A percentile compares a stretch with the other conserved stretches of the same genome.
Conservation (phyloP, 208 protist genomes). For the Leishmania lainsoni region DNA sequence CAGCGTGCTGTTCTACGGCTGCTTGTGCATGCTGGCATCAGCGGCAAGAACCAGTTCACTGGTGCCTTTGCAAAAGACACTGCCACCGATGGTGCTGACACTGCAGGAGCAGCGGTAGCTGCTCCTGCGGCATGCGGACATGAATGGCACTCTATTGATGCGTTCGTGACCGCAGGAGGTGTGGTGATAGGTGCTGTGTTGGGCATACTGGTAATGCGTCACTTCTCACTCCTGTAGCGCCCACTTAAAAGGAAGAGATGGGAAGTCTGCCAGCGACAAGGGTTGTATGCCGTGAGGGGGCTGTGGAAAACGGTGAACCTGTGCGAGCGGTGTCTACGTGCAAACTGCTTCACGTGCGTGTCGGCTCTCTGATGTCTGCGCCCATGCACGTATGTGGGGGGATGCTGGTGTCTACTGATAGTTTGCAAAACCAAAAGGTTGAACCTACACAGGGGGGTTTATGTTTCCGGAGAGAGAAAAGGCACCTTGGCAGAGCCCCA, state of each 20-base stretch:
- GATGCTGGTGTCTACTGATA: not conserved
- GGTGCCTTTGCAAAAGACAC: slow-evolving; percentile 1
- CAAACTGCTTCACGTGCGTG: not conserved
- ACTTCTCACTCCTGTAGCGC: slow-evolving; percentile 12
- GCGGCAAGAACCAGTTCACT: slow-evolving; percentile 3
- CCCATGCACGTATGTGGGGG: not conserved
- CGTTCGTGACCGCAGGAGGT: slow-evolving; percentile 14
- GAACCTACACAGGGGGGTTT: not conserved
- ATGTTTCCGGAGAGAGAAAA: not conserved
- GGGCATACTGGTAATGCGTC: slow-evolving; percentile 20
- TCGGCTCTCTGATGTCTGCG: not conserved
- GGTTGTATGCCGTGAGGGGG: not conserved
- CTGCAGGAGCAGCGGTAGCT: not conserved
- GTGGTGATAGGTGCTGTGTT: slow-evolving; percentile 23
- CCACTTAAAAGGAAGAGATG: not conserved
- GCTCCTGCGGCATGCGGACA: not conserved
- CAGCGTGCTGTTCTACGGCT: slow-evolving; percentile 26
- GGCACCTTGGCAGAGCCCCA: not conserved
- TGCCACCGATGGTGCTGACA: not conserved
- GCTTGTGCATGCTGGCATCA: slow-evolving; percentile 22
- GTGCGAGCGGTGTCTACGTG: not conserved
- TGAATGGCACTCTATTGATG: slow-evolving; percentile 14
- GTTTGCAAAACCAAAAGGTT: not conserved
- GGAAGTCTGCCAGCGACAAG: not conserved
- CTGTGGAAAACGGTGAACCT: not conserved